phyloP scores from a whole-genome alignment of 768 basidiomycete genomes.

The Suillus hirtellus region DNA sequence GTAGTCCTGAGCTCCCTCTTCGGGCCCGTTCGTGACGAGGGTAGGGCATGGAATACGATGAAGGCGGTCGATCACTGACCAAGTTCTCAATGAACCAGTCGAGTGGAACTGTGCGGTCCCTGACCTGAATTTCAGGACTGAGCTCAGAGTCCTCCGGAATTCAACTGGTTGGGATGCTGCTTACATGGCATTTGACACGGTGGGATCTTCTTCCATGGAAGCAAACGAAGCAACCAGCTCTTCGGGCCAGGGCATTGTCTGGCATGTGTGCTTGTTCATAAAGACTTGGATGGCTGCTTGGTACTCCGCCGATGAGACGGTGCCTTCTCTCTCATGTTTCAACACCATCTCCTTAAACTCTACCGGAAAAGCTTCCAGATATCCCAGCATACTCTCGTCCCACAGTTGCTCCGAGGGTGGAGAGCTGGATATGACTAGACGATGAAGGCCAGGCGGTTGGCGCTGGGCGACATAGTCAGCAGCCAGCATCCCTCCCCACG shows the following conservation, averaged over 20 bases:
- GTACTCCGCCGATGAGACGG: constrained; percentile 34
- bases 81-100: constrained; percentile 43
- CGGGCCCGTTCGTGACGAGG: constrained; percentile 38
- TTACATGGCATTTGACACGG: constrained; percentile 36
- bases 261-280: constrained; percentile 37
- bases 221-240: constrained; percentile 30
- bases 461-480: constrained; percentile 39
- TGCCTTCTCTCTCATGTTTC: constrained; percentile 37
- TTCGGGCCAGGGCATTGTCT: constrained; percentile 35
- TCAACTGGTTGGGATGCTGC: constrained; percentile 17
- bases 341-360: constrained; percentile 29
- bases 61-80: constrained; percentile 47
- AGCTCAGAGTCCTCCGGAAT: background rate
- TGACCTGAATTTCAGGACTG: constrained; percentile 10
- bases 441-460: constrained; percentile 41
- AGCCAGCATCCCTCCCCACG: constrained; percentile 59
- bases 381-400: constrained; percentile 24
- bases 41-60: constrained; percentile 40
- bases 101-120: constrained; percentile 38
- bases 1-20: constrained; percentile 41
- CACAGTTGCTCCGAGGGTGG: constrained; percentile 34
- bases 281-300: constrained; percentile 30
- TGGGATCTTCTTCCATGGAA: constrained; percentile 29
- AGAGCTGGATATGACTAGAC: constrained; percentile 34
- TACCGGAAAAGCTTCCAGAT: constrained; percentile 28